A percentile compares a stretch with the other conserved stretches of the same genome.
These are phyloP conservation scores for Clonostachys rhizophaga DNA, from an alignment of 2,329 filamentous ascomycete genomes.

Conservation along the genomic window DNA sequence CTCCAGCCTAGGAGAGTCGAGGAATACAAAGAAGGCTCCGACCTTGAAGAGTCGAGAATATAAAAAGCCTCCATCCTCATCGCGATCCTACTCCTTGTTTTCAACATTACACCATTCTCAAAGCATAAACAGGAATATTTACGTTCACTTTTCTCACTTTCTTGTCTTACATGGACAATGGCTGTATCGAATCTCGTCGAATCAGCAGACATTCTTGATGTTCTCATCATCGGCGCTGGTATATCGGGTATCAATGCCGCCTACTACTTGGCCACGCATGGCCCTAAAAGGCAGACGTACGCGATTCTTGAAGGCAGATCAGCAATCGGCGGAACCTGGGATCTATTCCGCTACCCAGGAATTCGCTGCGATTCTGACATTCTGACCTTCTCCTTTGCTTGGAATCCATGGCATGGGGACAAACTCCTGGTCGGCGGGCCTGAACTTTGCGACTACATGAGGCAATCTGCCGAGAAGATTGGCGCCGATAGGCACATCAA, in stretches of 20 bases:
- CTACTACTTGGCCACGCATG: constrained; percentile 54
- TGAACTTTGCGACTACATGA: constrained; percentile 45
- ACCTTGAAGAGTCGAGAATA: no score
- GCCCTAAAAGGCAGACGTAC: constrained; percentile 47
- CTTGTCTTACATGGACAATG: not conserved
- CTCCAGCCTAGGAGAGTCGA: no score
- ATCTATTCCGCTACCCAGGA: constrained; percentile 68
- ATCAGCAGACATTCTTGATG: constrained; percentile 26
- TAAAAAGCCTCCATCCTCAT: no score
- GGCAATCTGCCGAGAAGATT: constrained; percentile 36
- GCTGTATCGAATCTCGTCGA: not conserved
- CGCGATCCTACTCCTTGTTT: not conserved
- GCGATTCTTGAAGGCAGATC: constrained; percentile 61
- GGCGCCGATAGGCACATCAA: constrained; percentile 47
- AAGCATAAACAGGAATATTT: not conserved
- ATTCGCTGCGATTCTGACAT: constrained; percentile 60
- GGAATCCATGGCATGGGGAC: constrained; percentile 60
- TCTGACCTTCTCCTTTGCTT: constrained; percentile 57
- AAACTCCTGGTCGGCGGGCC: constrained; percentile 43
- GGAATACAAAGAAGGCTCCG: no score
- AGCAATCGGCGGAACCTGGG: constrained; percentile 68
- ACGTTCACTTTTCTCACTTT: not conserved
- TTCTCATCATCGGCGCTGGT: constrained; percentile 64
- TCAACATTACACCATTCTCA: not conserved
- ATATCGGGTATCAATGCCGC: constrained; percentile 69